A percentile compares a stretch with the other conserved stretches of the same genome.
These are phyloP conservation scores for Starmerella kuoi DNA, from an alignment of 805 yeast species.

Conservation along the genomic window DNA sequence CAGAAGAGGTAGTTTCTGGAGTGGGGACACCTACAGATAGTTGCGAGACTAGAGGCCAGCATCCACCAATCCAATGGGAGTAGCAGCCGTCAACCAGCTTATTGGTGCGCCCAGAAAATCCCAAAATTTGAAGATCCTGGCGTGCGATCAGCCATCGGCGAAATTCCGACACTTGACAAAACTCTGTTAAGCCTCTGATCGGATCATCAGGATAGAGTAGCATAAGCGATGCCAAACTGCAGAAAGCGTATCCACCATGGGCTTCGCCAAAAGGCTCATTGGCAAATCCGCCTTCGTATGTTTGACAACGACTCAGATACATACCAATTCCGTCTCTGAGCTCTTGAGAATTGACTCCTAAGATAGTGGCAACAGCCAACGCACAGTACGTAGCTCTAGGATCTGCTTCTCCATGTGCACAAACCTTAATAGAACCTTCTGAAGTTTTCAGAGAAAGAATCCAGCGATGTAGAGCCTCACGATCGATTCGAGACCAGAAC, in stretches of 20 bases:
- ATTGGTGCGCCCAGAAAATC: constrained; percentile 80
- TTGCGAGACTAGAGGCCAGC: constrained; percentile 50
- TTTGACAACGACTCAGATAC: constrained; percentile 65
- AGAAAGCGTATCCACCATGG: constrained; percentile 93
- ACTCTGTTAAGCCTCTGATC: constrained; percentile 26
- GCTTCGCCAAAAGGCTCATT: constrained; percentile 80
- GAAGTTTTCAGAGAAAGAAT: constrained; percentile 45
- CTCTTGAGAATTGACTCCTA: constrained; percentile 42
- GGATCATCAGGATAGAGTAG: constrained; percentile 33
- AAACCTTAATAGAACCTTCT: constrained; percentile 72
- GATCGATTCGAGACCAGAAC: constrained; percentile 36
- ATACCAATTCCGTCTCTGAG: constrained; percentile 40
- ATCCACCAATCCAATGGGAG: constrained; percentile 88
- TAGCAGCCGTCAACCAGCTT: constrained; percentile 95
- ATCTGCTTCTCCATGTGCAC: constrained; percentile 69
- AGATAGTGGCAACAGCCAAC: constrained; percentile 53
- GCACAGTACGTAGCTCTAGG: constrained; percentile 77
- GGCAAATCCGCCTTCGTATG: constrained; percentile 91
- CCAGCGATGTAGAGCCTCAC: constrained; percentile 47
- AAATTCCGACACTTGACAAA: constrained; percentile 39
- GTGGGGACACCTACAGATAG: constrained; percentile 31
- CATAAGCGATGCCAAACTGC: constrained; percentile 61
- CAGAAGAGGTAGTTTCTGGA: background rate
- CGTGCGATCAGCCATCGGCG: constrained; percentile 50
- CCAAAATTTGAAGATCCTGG: constrained; percentile 69